These are phyloP conservation scores for Globisporangium takayamanum DNA, from an alignment of 352 stramenopile genomes.

Conservation along the genomic window DNA sequence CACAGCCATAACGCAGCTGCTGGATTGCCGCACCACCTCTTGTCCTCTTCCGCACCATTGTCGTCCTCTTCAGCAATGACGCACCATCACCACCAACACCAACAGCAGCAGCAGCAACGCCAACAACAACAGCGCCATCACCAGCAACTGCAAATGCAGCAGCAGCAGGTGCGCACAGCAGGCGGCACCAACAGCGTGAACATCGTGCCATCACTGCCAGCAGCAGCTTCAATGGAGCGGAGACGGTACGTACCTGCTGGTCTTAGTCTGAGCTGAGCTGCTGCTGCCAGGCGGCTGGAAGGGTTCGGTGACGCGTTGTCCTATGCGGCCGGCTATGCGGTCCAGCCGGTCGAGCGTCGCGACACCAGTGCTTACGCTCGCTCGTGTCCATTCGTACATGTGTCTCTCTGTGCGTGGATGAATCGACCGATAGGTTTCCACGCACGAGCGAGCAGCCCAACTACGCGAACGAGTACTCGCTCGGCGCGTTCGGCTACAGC, in stretches of 20 bases:
- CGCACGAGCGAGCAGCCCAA: constrained; percentile 8
- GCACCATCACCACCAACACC: neutral
- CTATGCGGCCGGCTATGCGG: neutral
- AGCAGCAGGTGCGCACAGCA: constrained; percentile 5
- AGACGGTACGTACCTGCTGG: constrained; percentile 9
- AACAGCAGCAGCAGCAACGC: neutral
- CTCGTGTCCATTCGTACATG: neutral
- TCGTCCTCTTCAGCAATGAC: neutral
- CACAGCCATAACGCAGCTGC: neutral
- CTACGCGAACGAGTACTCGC: constrained; percentile 17
- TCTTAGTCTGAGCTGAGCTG: neutral
- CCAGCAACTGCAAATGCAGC: constrained; percentile 12
- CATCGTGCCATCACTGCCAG: neutral
- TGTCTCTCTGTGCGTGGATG: neutral
- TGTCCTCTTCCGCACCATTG: neutral
- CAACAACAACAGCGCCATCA: constrained; percentile 9
- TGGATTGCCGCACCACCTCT: constrained; percentile 1
- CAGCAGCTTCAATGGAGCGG: constrained; percentile 6
- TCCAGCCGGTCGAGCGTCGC: neutral
- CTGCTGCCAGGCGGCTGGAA: neutral
- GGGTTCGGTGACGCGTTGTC: neutral
- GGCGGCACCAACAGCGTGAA: neutral
- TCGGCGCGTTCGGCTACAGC: constrained; percentile 6
- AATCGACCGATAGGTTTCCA: constrained; percentile 3
- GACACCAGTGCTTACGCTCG: neutral